A percentile compares a stretch with the other conserved stretches of the same genome.
Evolutionary conservation across 2,329 filamentous ascomycete genomes (phyloP).

Genomic region (Immersiporthe knoxdaviesiana): DNA sequence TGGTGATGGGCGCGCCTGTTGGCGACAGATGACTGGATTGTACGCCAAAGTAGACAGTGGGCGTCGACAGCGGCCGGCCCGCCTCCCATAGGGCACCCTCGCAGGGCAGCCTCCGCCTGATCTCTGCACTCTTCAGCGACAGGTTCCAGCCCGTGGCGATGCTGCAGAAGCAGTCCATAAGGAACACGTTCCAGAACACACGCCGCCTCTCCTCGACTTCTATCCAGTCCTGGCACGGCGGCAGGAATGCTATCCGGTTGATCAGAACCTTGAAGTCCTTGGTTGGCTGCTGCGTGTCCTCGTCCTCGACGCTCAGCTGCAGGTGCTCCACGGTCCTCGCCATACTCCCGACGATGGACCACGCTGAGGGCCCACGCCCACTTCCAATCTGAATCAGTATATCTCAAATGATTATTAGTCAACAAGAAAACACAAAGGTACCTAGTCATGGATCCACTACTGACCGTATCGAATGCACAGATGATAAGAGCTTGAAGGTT

Average conservation of each 20-base stretch:
- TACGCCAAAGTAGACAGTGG: conserved; percentile 47
- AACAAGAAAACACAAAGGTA: no score
- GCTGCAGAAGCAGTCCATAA: conserved; percentile 46
- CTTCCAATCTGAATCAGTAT: conserved; percentile 37
- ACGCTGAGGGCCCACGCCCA: conserved; percentile 40
- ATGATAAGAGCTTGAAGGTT: conserved; percentile 42
- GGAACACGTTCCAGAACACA: conserved; percentile 48
- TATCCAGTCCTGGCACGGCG: conserved; percentile 38
- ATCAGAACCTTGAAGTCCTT: conserved; percentile 36
- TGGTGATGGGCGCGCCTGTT: not conserved
- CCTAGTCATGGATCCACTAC: no score
- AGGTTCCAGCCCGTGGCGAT: conserved; percentile 46
- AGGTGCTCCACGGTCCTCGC: conserved; percentile 45
- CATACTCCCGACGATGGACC: conserved; percentile 45
- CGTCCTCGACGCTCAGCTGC: conserved; percentile 42
- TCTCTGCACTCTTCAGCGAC: conserved; percentile 42
- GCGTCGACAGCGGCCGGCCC: conserved; percentile 40
- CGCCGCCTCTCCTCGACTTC: conserved; percentile 45
- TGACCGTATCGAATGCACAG: conserved; percentile 39
- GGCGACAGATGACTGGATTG: conserved; percentile 35
- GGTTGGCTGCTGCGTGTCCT: conserved; percentile 32
- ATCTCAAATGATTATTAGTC: no score
- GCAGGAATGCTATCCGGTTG: conserved; percentile 41
- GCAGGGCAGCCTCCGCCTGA: conserved; percentile 43
- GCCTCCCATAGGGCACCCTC: conserved; percentile 45